Evolutionary conservation across 2,329 filamentous ascomycete genomes (phyloP), one percentile per base, ranked within the genome.

Genomic region (Hypoxylon sp.): DNA sequence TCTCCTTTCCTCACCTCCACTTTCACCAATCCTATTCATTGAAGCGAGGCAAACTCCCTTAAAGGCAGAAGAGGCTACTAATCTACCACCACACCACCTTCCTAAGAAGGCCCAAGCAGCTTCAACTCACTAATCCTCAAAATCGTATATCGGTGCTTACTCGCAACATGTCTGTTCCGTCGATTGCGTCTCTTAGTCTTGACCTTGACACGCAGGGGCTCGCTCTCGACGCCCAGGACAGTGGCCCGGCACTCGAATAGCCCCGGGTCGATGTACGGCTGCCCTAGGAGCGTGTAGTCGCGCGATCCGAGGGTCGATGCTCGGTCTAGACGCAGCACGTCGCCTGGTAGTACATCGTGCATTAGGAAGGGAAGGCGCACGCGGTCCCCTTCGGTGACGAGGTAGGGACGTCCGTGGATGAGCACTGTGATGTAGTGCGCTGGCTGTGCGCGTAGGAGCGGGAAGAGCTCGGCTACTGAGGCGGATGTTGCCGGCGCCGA

Each of bases 111-210:
- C 7, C 68, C 71, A 6, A 73, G 28, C 63, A 97, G 85, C 77
- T 87, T 90, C 69, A 98, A 78, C 81, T 98, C 93, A 77, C 91
- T 91, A 70, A 99, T 91, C 76, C 90, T 87, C 80, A 99, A 77
- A 21, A 97, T 88, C 2, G 96, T 99, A 80, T 92, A 97, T 75
- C 88, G 86, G 78, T 97, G 93, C 87, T 99, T 98, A 84, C 93
- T 98, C 83, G 86, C 91, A 9, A 96, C 91, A 65, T 87, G 89
- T 84, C 90, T 93, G 53, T 88, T 86, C 77, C 91, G 86, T 76
- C 93, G 84, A 79, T 91, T 91, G 76, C 89, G 92, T 84, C 89
- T 82, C 87, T 94, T 94, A 74, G 87, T 95, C 87, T 95, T 95
- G 81, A 92, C 85, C 83, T 93, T 93, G 73, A 90, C 83, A 63